phyloP scores from a whole-genome alignment of 2,329 filamentous ascomycete species.

The Penicillium expansum region DNA sequence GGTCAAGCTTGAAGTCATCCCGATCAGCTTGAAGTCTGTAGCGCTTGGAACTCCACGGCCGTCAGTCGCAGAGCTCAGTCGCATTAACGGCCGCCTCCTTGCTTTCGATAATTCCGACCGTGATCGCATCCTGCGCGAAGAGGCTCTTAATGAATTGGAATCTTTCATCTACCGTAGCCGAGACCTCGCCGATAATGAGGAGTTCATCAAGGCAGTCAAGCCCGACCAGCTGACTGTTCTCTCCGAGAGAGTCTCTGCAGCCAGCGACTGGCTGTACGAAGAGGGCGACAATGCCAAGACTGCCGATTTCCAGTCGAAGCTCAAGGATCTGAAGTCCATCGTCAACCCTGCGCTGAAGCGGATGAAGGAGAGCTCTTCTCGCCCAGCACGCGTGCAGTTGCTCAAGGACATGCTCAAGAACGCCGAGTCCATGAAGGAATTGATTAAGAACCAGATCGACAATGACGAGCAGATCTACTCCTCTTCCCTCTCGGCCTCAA shows the following conservation, averaged over 20 bases:
- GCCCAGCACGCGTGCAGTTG: constrained; percentile 66
- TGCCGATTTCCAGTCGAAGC: constrained; percentile 70
- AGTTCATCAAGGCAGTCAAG: constrained; percentile 71
- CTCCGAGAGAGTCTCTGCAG: constrained; percentile 63
- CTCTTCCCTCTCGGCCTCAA: constrained; percentile 51
- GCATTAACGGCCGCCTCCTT: constrained; percentile 68
- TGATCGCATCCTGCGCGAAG: constrained; percentile 72
- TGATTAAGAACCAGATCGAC: constrained; percentile 70
- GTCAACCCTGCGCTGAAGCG: constrained; percentile 74
- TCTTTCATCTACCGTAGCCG: constrained; percentile 85
- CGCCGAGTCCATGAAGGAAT: constrained; percentile 66
- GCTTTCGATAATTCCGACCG: constrained; percentile 85
- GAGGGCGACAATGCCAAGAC: constrained; percentile 75
- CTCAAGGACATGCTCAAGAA: constrained; percentile 70
- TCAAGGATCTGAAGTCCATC: constrained; percentile 73
- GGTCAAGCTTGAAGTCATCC: constrained; percentile 53
- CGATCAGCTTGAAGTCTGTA: constrained; percentile 50
- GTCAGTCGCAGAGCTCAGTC: constrained; percentile 39
- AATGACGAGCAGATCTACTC: constrained; percentile 63
- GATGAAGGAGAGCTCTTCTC: constrained; percentile 66
- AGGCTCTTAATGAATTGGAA: constrained; percentile 89
- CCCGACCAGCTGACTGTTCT: constrained; percentile 65
- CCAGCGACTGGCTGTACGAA: constrained; percentile 87
- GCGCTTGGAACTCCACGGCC: constrained; percentile 44
- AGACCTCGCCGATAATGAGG: constrained; percentile 74